These are phyloP conservation scores for Fraxinus platypoda DNA, from an alignment of 305 asterid species.

Conservation along the genomic window DNA sequence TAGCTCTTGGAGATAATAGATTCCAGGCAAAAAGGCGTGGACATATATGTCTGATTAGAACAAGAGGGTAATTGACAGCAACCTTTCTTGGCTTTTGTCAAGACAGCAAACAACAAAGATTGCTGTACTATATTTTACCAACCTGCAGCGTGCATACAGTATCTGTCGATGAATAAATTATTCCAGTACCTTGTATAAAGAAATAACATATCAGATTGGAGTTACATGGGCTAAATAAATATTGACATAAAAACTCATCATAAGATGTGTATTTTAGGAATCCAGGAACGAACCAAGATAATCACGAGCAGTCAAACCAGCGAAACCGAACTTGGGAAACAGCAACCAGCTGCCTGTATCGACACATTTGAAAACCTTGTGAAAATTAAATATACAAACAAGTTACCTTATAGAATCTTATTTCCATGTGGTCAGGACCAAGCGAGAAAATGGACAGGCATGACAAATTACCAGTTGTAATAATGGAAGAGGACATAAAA, in stretches of 20 bases:
- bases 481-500: constrained; percentile 68
- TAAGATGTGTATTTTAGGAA: constrained; percentile 1
- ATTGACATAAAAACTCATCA: not conserved
- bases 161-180: constrained; percentile 90
- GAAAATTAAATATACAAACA: not conserved
- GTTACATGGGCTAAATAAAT: not conserved
- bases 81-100: no score
- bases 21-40: no score
- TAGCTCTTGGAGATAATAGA: not conserved
- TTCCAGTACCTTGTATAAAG: constrained; percentile 56
- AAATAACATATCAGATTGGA: constrained; percentile 18
- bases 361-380: not conserved
- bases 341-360: constrained; percentile 66
- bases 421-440: not conserved
- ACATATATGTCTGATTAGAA: no score
- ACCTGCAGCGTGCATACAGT: constrained; percentile 98
- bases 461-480: constrained; percentile 55
- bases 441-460: not conserved
- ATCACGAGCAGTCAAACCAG: constrained; percentile 61
- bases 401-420: not conserved
- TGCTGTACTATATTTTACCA: constrained; percentile 4
- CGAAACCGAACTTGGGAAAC: constrained; percentile 57
- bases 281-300: constrained; percentile 63
- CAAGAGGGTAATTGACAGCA: no score
- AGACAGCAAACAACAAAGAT: not conserved